A percentile compares a stretch with the other conserved stretches of the same genome.
These are phyloP conservation scores for Nemophila menziesii DNA, from an alignment of 257 asterid genomes.

Conservation along the genomic window DNA sequence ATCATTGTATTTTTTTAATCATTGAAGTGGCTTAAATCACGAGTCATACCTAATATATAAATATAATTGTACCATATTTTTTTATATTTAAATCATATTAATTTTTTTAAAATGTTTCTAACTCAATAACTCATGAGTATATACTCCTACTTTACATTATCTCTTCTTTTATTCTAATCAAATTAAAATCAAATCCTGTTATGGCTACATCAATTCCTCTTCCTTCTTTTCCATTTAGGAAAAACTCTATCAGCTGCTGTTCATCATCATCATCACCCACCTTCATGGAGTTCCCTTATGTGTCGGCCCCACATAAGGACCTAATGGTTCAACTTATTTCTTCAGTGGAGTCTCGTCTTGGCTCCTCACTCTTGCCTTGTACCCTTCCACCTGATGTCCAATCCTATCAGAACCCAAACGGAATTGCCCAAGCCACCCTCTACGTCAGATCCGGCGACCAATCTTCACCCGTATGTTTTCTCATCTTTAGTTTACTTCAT, in stretches of 20 bases:
- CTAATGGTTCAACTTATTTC: conserved; percentile 63
- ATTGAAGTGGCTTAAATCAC: too few relatives aligned
- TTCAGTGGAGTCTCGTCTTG: conserved; percentile 46
- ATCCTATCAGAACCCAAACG: conserved; percentile 32
- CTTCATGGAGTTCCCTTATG: conserved; percentile 66
- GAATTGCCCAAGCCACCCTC: conserved; percentile 44
- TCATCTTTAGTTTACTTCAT: neutral
- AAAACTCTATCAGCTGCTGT: conserved; percentile 11
- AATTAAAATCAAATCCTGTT: neutral
- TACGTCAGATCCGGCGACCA: conserved; percentile 55
- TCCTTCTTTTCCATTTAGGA: neutral
- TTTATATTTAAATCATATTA: too few relatives aligned
- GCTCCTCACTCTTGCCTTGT: conserved; percentile 51
- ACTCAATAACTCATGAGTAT: too few relatives aligned
- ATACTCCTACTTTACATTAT: too few relatives aligned
- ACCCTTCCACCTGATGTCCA: conserved; percentile 58
- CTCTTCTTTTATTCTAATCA: neutral
- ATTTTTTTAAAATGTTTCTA: too few relatives aligned
- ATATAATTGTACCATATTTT: too few relatives aligned
- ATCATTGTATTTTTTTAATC: too few relatives aligned
- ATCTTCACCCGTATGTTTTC: conserved; percentile 49
- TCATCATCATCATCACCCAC: conserved; percentile 21
- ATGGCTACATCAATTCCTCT: conserved; percentile 21
- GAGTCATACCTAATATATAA: too few relatives aligned
- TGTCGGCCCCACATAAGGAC: conserved; percentile 39